Evolutionary conservation across 2,329 filamentous ascomycete genomes (phyloP).

Genomic region (Tothia fuscella): DNA sequence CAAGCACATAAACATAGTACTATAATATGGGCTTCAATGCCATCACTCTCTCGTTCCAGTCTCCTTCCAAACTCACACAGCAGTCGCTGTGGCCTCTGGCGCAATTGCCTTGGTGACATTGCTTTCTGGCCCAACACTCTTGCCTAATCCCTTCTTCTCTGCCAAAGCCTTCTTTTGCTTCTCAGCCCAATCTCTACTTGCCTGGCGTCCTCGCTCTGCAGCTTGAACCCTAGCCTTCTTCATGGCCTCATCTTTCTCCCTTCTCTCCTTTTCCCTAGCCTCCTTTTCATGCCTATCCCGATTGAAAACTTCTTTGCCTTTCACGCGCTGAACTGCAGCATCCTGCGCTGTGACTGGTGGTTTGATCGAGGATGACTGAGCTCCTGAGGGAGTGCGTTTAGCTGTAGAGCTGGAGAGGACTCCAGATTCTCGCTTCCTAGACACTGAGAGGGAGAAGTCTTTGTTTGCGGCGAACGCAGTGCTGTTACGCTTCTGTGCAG

Average conservation of each 20-base stretch:
- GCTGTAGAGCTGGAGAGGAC: constrained; percentile 1
- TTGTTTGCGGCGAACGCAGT: constrained; percentile 1
- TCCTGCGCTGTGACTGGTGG: constrained; percentile 21
- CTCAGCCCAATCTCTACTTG: constrained; percentile 38
- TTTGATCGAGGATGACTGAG: constrained; percentile 11
- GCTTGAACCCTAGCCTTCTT: constrained; percentile 34
- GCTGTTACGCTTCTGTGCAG: constrained; percentile 3
- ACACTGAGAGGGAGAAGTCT: background rate
- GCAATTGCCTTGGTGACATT: background rate
- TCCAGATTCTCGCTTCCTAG: background rate
- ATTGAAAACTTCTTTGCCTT: constrained; percentile 35
- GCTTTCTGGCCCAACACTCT: background rate
- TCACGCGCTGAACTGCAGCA: constrained; percentile 22
- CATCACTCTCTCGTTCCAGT: too few relatives aligned
- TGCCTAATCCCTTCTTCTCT: constrained; percentile 10
- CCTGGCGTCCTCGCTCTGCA: constrained; percentile 31
- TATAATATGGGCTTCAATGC: too few relatives aligned
- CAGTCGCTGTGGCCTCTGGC: background rate
- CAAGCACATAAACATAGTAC: too few relatives aligned
- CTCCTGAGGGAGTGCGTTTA: background rate
- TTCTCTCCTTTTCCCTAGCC: constrained; percentile 27
- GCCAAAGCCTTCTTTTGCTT: constrained; percentile 28
- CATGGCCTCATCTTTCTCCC: constrained; percentile 36
- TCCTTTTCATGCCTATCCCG: constrained; percentile 31
- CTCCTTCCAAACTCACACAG: too few relatives aligned